Base-by-base conservation (phyloP, 768 basidiomycete species). In the Amanita muscaria region DNA sequence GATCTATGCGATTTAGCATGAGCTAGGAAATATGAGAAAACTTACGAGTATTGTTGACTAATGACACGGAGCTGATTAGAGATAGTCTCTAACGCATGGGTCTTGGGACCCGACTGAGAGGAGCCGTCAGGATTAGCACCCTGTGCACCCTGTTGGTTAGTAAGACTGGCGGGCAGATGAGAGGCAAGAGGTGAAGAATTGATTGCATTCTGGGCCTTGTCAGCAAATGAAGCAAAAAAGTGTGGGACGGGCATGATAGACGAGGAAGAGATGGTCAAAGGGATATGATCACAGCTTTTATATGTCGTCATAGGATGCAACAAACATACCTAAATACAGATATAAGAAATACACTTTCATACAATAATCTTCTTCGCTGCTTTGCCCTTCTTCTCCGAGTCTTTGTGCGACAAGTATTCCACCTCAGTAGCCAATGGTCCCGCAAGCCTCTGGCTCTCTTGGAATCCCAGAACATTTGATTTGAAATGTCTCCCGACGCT, bases 371-470 rank as follows among this genome's bases (percentile, higher is more conserved):
- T 91, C 73, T 77, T 83, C 55, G 77, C 74, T 43, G 73, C 60
- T 64, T 90, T 91, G 58, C 84, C 85, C 71, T 93, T 94, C 77
- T 83, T 91, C 73, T 93, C 90, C 52, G 84, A 84, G 64, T 94
- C 91, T 65, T 91, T 91, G 70, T 94, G 90, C 56, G 87, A 89
- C 64, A 88, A 63, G 61, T 92, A 97, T 67, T 93, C 88, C 24
- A 96, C 89, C 67, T 97, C 92, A 5, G 90, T 93, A 51, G 90
- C 84, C 60, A 93, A 72, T n/a, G 90, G 83, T 18, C 88, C 86
- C 35, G 74, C 77, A 42, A 93, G 67, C 65, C 80, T 83, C 60
- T 79, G 76, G n/a, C 66, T 58, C 52, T 89, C 83, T 2, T 65
- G 41, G 60, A 83, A 93, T 5, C 91, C 92, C 31, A 99, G 75